Conservation (phyloP, 2,329 filamentous ascomycete genomes). For the Pseudogymnoascus sp. region DNA sequence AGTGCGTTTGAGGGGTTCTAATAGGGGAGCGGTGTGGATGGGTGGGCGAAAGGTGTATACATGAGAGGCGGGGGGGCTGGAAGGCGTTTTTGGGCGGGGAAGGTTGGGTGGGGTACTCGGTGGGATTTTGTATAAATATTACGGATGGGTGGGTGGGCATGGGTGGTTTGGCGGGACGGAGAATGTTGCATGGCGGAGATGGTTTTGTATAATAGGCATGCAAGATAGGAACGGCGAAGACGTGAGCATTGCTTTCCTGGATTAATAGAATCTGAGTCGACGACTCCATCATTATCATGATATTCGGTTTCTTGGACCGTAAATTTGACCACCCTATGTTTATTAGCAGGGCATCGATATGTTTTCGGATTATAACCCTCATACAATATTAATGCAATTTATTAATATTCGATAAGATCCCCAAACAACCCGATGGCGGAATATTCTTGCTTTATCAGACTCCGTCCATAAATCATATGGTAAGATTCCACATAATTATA, state of each 20-base stretch:
- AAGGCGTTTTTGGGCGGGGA: slow-evolving; percentile 5
- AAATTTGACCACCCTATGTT: not conserved
- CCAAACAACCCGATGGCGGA: not conserved
- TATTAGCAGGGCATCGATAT: not conserved
- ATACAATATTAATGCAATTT: not conserved
- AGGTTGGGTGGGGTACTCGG: not conserved
- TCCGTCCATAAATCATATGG: not conserved
- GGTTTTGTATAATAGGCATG: not conserved
- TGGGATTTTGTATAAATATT: slow-evolving; percentile 6
- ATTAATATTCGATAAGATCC: not conserved
- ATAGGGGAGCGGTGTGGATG: not conserved
- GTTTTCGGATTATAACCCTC: not conserved
- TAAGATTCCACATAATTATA: not conserved
- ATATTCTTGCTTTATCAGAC: not conserved
- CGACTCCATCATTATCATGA: not conserved
- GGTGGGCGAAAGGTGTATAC: not conserved
- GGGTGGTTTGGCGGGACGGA: not conserved
- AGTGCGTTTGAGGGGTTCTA: slow-evolving; percentile 63
- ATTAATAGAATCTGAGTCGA: slow-evolving; percentile 2
- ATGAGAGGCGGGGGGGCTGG: not conserved
- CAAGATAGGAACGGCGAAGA: not conserved
- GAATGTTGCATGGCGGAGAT: not conserved
- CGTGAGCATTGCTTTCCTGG: not conserved
- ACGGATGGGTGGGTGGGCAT: not conserved
- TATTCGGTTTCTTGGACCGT: not conserved